A percentile compares a stretch with the other conserved stretches of the same genome.
Conservation (phyloP, 2,329 filamentous ascomycete species). For the Scolecobasidium constrictum region DNA sequence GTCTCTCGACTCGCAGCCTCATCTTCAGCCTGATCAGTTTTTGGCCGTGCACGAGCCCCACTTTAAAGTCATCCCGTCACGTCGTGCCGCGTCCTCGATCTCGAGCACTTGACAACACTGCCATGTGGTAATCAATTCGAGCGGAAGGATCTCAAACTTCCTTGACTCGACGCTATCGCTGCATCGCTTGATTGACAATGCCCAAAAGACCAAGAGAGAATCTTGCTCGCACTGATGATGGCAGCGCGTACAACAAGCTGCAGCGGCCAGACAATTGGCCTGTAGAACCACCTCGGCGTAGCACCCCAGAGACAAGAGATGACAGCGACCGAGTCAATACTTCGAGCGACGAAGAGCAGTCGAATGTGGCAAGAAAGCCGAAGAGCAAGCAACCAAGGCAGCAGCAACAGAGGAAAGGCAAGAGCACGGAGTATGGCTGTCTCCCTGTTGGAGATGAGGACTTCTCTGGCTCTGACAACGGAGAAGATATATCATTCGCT, state of each 20-base stretch:
- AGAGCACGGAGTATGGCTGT: too few relatives aligned
- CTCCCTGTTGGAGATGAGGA: slow-evolving; percentile 17
- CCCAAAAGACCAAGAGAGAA: slow-evolving; percentile 4
- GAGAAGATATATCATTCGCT: not conserved
- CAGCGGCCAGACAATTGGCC: slow-evolving; percentile 21
- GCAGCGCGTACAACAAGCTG: slow-evolving; percentile 25
- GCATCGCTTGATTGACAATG: too few relatives aligned
- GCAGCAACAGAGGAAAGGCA: too few relatives aligned
- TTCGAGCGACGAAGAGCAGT: not conserved
- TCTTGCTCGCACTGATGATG: slow-evolving; percentile 19
- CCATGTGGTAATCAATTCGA: too few relatives aligned
- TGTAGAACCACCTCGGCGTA: slow-evolving; percentile 7
- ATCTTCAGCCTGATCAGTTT: too few relatives aligned
- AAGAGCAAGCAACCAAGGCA: not conserved
- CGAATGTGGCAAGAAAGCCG: slow-evolving; percentile 8
- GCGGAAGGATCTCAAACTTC: too few relatives aligned
- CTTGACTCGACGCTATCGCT: too few relatives aligned
- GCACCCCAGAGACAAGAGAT: slow-evolving; percentile 11
- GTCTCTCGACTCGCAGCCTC: too few relatives aligned
- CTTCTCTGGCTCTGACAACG: slow-evolving; percentile 16
- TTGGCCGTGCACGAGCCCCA: too few relatives aligned
- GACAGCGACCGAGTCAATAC: not conserved
- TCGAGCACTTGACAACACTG: too few relatives aligned
- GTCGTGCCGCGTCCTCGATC: too few relatives aligned
- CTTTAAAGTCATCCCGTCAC: too few relatives aligned